Conservation (phyloP, 176 grass and related monocot genomes). For the Avena insularis region DNA sequence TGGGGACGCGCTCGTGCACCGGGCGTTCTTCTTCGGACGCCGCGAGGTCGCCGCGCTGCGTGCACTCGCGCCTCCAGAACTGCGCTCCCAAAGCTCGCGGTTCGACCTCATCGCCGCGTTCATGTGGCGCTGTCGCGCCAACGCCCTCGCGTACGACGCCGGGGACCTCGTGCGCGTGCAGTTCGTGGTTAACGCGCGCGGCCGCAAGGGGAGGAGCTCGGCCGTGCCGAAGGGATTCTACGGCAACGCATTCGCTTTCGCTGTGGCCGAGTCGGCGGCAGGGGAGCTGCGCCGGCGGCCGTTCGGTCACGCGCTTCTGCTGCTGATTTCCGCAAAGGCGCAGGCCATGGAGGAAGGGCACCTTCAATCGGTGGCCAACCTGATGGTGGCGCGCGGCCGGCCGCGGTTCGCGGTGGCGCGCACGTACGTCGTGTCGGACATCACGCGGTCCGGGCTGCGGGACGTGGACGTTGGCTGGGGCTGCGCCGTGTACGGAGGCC, state of each 20-base stretch:
- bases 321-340: neutral
- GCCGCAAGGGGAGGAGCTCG: neutral
- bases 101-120: too few species aligned
- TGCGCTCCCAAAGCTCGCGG: too few species aligned
- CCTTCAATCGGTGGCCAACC: conserved; percentile 41
- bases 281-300: neutral
- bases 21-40: too few species aligned
- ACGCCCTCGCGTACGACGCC: too few species aligned
- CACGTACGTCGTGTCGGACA: conserved; percentile 50
- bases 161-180: too few species aligned
- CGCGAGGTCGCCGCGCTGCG: too few species aligned
- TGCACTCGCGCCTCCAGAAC: too few species aligned
- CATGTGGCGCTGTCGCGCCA: too few species aligned
- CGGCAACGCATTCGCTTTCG: conserved; percentile 17
- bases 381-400: conserved; percentile 39
- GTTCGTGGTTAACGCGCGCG: conserved; percentile 7
- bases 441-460: conserved; percentile 37
- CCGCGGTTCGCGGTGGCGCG: conserved; percentile 29
- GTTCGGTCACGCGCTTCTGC: neutral
- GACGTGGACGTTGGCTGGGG: conserved; percentile 57
- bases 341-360: neutral
- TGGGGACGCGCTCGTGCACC: too few species aligned
- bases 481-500: conserved; percentile 42
- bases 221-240: conserved; percentile 47
- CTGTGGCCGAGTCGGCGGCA: neutral